A percentile compares a stretch with the other conserved stretches of the same genome.
Evolutionary conservation across 192 early-diverging fungal genomes (phyloP).

Genomic region (Umbelopsis sp.): DNA sequence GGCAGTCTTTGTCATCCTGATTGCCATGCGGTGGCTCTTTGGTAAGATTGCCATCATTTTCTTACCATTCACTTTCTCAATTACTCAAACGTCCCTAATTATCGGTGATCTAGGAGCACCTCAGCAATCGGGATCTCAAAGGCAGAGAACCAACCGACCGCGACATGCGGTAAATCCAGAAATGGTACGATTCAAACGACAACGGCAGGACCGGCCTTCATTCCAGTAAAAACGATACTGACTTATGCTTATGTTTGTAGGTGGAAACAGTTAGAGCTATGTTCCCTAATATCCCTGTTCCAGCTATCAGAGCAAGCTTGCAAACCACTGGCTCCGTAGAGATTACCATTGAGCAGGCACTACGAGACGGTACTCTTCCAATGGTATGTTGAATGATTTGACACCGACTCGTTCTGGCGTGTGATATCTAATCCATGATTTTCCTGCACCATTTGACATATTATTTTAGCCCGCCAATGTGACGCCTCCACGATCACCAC

Average conservation of each 20-base stretch:
- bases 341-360: slow-evolving; percentile 79
- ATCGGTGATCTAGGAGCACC: background rate
- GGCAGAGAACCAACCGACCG: slow-evolving; percentile 16
- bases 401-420: background rate
- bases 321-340: slow-evolving; percentile 83
- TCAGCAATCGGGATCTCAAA: slow-evolving; percentile 18
- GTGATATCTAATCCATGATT: background rate
- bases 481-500: slow-evolving; percentile 23
- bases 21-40: slow-evolving; percentile 60
- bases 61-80: background rate
- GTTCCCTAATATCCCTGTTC: slow-evolving; percentile 81
- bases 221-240: background rate
- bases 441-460: background rate
- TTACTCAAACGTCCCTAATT: background rate
- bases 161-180: slow-evolving; percentile 38
- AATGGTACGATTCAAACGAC: slow-evolving; percentile 31
- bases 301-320: slow-evolving; percentile 75
- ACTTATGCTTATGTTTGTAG: slow-evolving; percentile 27
- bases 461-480: slow-evolving; percentile 1
- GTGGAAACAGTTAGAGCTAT: slow-evolving; percentile 75
- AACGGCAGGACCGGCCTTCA: background rate
- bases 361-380: slow-evolving; percentile 64
- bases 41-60: slow-evolving; percentile 35
- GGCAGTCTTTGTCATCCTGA: slow-evolving; percentile 60
- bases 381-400: slow-evolving; percentile 44